Base-by-base conservation (phyloP, 2,329 filamentous ascomycete species). In the Volutella citrinella region DNA sequence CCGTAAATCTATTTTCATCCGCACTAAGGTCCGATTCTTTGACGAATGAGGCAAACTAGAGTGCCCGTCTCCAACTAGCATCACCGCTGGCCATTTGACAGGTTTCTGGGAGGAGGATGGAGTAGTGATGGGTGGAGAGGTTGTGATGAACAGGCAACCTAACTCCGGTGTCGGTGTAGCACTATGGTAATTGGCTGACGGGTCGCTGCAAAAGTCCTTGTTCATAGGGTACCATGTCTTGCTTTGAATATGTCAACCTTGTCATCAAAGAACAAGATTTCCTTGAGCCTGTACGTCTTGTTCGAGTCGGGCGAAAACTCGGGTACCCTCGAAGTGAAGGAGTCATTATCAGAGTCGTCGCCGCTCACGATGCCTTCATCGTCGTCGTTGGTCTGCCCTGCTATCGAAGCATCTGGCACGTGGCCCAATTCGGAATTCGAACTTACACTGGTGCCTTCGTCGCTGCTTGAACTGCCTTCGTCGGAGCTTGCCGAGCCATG, bases 211-310 rank as follows among this genome's bases (percentile, higher is more conserved):
- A 10, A 12, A 14, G 14, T 28, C 24, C 19, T 27, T 22, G 12
- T 18, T 43, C 37, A 43, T 23, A 43, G 30, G 7, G 18, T 28
- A 10, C 40, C 36, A 16, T 40, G 36, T 12, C 33, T 27, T n/a
- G 40, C 40, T 21, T 32, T 34, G 34, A 40, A 43, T 9, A 43
- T 43, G 18, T 23, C 37, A 23, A 43, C 37, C 22, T 33, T 30
- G 16, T 43, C 40, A 15, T 43, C 40, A 16, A 29, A 34, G 24
- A 33, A 43, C 19, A 31, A 28, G 10, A 43, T 37, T 19, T 32
- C 36, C 15, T 29, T 33, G 12, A 43, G 30, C 20, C 30, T 30
- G 21, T 43, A 43, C 14, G 24, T 32, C 19, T 32, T 40, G 20
- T 14, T 30, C 22, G 33, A 26, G 21, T 23, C 31, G 12, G 27